Evolutionary conservation across 1,139 yeast species (phyloP).

Genomic region (Magnusiomyces sp.): DNA sequence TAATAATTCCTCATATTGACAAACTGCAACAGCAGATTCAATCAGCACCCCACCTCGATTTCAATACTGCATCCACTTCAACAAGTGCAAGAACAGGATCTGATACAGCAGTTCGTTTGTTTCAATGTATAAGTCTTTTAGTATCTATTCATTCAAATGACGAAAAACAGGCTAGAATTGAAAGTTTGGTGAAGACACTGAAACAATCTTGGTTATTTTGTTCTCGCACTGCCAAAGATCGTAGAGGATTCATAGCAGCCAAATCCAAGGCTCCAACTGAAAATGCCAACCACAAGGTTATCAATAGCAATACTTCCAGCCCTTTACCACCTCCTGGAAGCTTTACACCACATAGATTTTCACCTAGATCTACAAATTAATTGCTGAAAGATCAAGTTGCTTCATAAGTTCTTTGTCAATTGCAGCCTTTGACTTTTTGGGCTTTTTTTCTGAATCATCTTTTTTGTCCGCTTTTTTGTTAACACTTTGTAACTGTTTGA

Average conservation of each 20-base stretch:
- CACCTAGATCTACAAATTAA: no score
- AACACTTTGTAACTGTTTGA: neutral
- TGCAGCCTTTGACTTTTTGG: neutral
- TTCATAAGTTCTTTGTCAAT: conserved; percentile 1
- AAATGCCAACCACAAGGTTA: no score
- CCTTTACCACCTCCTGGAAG: no score
- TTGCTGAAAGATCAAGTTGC: neutral
- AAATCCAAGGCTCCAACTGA: neutral
- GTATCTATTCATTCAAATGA: conserved; percentile 44
- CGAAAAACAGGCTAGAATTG: conserved; percentile 45
- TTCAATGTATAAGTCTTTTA: conserved; percentile 51
- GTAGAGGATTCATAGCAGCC: conserved; percentile 24
- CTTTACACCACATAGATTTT: no score
- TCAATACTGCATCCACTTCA: conserved; percentile 17
- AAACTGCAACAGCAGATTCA: conserved; percentile 43
- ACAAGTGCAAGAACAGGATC: conserved; percentile 16
- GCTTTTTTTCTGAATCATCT: neutral
- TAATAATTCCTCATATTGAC: conserved; percentile 31
- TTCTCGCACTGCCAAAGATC: conserved; percentile 27
- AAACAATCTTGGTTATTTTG: conserved; percentile 26
- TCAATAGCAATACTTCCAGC: no score
- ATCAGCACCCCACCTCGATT: conserved; percentile 28
- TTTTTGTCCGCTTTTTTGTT: neutral
- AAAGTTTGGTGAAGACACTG: conserved; percentile 32
- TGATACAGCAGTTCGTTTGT: conserved; percentile 34